Percentiles rank a stretch among this genome's conserved stretches.
Conservation (phyloP, 2,329 filamentous ascomycete species). For the Fusarium siculi region DNA sequence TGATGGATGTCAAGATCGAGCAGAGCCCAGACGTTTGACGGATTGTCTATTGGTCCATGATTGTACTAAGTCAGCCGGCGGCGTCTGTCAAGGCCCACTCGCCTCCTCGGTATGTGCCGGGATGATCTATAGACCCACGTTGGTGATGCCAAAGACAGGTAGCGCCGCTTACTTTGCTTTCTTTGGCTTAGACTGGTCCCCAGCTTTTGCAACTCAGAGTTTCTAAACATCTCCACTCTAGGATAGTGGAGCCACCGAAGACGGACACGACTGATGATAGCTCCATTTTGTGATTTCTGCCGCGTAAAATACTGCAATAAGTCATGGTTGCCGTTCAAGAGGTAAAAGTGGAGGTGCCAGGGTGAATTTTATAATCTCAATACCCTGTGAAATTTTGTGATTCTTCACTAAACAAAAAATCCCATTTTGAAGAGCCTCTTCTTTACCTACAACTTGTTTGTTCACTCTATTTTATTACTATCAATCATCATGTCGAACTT, state of each 20-base stretch:
- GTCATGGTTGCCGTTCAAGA: too few relatives aligned
- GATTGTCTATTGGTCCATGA: background rate
- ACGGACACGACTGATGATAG: background rate
- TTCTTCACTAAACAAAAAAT: rapidly evolving
- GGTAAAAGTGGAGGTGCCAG: rapidly evolving
- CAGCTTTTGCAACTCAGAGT: background rate
- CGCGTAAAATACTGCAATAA: background rate
- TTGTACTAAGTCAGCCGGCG: background rate
- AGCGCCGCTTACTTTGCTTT: background rate
- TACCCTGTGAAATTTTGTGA: rapidly evolving
- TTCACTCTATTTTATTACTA: too few relatives aligned
- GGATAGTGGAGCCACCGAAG: background rate
- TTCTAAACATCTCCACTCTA: background rate
- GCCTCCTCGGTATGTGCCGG: background rate
- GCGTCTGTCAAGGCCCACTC: background rate
- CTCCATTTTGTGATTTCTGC: background rate
- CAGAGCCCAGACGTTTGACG: background rate
- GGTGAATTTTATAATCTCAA: background rate
- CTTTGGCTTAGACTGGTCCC: background rate
- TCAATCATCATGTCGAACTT: background rate
- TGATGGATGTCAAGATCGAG: background rate
- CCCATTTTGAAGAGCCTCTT: rapidly evolving
- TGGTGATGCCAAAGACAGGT: background rate
- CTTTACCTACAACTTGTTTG: too few relatives aligned
- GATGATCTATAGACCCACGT: background rate